Evolutionary conservation across 345 rosid genomes (phyloP).

Genomic region (Corchorus capsularis): DNA sequence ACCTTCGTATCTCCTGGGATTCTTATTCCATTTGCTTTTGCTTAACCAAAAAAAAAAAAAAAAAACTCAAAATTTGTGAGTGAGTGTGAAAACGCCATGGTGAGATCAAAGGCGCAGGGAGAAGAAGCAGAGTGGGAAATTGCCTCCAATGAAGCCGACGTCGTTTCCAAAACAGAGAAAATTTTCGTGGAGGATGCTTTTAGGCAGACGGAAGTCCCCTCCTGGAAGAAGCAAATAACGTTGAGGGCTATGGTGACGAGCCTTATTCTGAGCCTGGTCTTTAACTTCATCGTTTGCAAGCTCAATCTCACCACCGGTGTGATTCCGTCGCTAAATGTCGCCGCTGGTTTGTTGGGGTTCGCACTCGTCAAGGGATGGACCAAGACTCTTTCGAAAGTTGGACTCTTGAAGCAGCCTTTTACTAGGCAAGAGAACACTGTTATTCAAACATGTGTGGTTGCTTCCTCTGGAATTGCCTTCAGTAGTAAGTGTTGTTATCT

Average conservation of each 20-base stretch:
- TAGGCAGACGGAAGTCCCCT: constrained; percentile 38
- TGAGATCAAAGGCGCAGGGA: background rate
- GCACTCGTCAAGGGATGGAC: constrained; percentile 52
- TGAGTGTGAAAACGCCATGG: background rate
- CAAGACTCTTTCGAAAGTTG: constrained; percentile 40
- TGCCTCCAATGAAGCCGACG: background rate
- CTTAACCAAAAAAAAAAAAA: background rate
- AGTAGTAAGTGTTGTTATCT: constrained; percentile 57
- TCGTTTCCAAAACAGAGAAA: background rate
- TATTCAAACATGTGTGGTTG: constrained; percentile 85
- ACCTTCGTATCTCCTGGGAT: background rate
- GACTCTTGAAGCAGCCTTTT: constrained; percentile 70
- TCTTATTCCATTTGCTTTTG: background rate
- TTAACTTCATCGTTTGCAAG: constrained; percentile 72
- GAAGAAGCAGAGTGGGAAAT: background rate
- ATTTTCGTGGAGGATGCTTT: constrained; percentile 42
- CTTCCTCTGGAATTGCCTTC: constrained; percentile 93
- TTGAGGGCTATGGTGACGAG: constrained; percentile 49
- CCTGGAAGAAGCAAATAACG: constrained; percentile 62
- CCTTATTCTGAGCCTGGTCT: constrained; percentile 47
- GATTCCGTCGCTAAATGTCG: constrained; percentile 65
- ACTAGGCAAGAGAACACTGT: constrained; percentile 89
- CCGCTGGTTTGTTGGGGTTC: constrained; percentile 64
- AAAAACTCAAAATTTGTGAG: background rate
- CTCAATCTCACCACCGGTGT: constrained; percentile 72